A percentile compares a stretch with the other conserved stretches of the same genome.
Evolutionary conservation across 768 basidiomycete species (phyloP).

Genomic region (Panaeolus papilionaceus): DNA sequence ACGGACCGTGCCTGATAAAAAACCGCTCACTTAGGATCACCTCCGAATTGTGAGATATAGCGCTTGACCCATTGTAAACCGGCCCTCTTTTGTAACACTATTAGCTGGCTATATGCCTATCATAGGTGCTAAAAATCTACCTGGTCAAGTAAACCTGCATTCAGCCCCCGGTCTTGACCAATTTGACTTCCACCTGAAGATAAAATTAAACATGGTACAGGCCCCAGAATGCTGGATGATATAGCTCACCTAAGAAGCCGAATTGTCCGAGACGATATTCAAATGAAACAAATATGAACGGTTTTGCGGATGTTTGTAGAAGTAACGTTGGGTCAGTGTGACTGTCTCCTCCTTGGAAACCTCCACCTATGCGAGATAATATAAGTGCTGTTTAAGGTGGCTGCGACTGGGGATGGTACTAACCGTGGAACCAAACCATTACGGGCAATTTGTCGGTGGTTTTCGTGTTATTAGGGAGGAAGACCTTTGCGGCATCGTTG

Average conservation of each 20-base stretch:
- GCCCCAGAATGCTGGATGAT: neutral
- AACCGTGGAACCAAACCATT: constrained; percentile 51
- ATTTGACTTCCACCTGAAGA: constrained; percentile 39
- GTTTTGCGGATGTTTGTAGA: constrained; percentile 36
- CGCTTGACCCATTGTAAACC: constrained; percentile 45
- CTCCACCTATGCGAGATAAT: constrained; percentile 39
- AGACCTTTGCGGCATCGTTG: constrained; percentile 33
- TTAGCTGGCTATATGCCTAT: neutral
- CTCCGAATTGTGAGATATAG: constrained; percentile 44
- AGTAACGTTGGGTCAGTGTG: constrained; percentile 39
- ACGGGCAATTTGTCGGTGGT: constrained; percentile 39
- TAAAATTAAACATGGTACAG: neutral
- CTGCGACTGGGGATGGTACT: constrained; percentile 8
- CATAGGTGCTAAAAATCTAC: constrained; percentile 25
- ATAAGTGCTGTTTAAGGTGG: neutral
- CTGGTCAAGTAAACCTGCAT: constrained; percentile 49
- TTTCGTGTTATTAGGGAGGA: constrained; percentile 35
- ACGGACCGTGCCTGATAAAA: neutral
- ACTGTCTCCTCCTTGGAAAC: constrained; percentile 44
- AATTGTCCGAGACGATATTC: constrained; percentile 49
- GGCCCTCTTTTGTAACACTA: constrained; percentile 31
- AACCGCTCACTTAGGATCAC: constrained; percentile 39
- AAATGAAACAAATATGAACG: constrained; percentile 48
- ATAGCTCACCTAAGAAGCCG: constrained; percentile 42
- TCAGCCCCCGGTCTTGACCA: constrained; percentile 36